phyloP scores from a whole-genome alignment of 1,284 basidiomycete species.

The Tilletia caries region DNA sequence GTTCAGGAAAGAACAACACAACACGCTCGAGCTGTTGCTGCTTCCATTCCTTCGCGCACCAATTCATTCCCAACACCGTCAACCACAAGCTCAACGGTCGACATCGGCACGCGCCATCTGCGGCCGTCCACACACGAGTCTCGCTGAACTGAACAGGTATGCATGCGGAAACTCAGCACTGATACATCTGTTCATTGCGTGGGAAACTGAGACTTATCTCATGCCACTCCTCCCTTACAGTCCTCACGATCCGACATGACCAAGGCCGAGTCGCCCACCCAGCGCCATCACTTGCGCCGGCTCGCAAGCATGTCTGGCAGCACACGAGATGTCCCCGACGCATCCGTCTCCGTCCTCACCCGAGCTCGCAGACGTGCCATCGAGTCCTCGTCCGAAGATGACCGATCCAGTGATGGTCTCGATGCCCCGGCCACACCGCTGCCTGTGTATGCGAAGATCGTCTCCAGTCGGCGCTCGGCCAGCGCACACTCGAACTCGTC shows the following conservation, averaged over 20 bases:
- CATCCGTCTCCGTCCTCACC: not conserved
- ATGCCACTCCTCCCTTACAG: not conserved
- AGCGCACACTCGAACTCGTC: not conserved
- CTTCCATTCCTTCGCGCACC: no score
- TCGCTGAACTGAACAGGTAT: no score
- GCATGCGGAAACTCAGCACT: no score
- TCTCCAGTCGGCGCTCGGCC: no score
- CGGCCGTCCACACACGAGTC: no score
- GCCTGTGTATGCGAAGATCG: no score
- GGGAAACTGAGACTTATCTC: not conserved
- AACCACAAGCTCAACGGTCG: no score
- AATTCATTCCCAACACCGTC: no score
- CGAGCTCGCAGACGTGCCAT: not conserved
- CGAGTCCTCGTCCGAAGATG: not conserved
- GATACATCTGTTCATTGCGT: no score
- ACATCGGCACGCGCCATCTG: no score
- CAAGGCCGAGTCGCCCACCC: not conserved
- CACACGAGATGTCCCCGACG: not conserved
- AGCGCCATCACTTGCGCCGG: not conserved
- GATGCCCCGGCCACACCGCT: no score
- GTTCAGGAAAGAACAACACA: not conserved
- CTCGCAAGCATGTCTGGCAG: slow-evolving; percentile 10
- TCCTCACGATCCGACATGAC: not conserved
- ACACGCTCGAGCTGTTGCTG: no score
- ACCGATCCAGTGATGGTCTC: not conserved